Conservation (phyloP, 306 rosid genomes). For the Dicorynia guianensis region DNA sequence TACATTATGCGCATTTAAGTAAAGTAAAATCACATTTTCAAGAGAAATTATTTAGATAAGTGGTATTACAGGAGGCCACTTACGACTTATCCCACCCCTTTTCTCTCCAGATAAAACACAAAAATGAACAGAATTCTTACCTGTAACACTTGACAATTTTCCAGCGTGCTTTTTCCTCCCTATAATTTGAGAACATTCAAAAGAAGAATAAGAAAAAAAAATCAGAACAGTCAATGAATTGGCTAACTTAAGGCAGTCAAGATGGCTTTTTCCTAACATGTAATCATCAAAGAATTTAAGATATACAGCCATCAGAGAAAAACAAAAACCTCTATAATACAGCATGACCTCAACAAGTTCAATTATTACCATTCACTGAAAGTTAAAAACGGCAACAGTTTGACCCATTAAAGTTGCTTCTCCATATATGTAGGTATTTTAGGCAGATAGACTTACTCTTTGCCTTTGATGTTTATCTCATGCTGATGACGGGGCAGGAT, state of each 20-base stretch:
- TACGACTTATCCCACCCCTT: background rate
- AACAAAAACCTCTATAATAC: background rate
- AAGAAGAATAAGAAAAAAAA: constrained; percentile 38
- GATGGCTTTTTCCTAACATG: constrained; percentile 6
- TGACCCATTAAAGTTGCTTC: constrained; percentile 1
- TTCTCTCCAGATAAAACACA: constrained; percentile 26
- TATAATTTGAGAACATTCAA: constrained; percentile 51
- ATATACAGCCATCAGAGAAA: background rate
- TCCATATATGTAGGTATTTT: background rate
- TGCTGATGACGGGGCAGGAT: background rate
- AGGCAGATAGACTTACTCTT: background rate
- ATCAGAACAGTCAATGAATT: constrained; percentile 14
- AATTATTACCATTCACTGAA: background rate
- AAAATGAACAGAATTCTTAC: constrained; percentile 46
- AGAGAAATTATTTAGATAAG: background rate
- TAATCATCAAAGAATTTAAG: background rate
- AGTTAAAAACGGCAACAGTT: background rate
- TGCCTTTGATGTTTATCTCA: background rate
- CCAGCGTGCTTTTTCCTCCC: constrained; percentile 94
- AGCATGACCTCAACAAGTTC: constrained; percentile 24
- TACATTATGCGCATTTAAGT: background rate
- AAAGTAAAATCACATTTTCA: background rate
- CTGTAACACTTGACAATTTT: constrained; percentile 95
- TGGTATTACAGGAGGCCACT: background rate
- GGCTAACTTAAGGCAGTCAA: background rate